These are phyloP conservation scores for Daldinia sp. DNA, from an alignment of 2,329 filamentous ascomycete genomes.

Conservation along the genomic window DNA sequence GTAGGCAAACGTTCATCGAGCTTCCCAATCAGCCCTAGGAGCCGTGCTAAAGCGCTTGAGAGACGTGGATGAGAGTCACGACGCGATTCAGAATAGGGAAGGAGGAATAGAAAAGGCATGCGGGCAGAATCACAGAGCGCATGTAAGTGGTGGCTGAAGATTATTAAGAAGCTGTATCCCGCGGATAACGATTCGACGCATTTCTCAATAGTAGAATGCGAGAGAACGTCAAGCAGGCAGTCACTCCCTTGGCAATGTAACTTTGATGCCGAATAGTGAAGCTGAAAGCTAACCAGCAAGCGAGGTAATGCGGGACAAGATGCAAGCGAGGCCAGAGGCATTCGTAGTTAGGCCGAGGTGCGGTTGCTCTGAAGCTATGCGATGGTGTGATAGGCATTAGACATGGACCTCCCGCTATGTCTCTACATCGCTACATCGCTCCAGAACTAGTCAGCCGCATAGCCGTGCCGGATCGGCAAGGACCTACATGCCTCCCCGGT, in stretches of 20 bases:
- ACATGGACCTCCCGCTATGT: background rate
- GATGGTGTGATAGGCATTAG: constrained; percentile 27
- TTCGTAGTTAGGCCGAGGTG: constrained; percentile 30
- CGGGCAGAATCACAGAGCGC: constrained; percentile 4
- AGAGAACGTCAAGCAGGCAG: constrained; percentile 9
- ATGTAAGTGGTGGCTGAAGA: constrained; percentile 12
- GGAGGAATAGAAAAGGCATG: constrained; percentile 30
- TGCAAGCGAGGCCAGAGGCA: constrained; percentile 18
- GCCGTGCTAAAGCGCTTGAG: constrained; percentile 5
- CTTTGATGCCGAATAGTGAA: constrained; percentile 16
- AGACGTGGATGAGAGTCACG: constrained; percentile 16
- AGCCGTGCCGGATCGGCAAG: constrained; percentile 22
- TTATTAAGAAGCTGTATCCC: constrained; percentile 20
- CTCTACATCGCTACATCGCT: constrained; percentile 12
- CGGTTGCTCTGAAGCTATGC: constrained; percentile 22
- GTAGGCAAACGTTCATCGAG: constrained; percentile 28
- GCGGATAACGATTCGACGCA: constrained; percentile 4
- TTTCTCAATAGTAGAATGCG: constrained; percentile 2
- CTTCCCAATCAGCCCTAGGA: constrained; percentile 36
- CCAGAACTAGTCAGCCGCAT: constrained; percentile 27
- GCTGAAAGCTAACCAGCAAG: constrained; percentile 14
- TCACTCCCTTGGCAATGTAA: constrained; percentile 28
- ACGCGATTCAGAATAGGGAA: constrained; percentile 41
- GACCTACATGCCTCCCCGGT: constrained; percentile 3
- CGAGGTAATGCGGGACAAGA: constrained; percentile 10